These are phyloP conservation scores for Backusella luteola DNA, from an alignment of 192 early-diverging fungal genomes.

Conservation along the genomic window DNA sequence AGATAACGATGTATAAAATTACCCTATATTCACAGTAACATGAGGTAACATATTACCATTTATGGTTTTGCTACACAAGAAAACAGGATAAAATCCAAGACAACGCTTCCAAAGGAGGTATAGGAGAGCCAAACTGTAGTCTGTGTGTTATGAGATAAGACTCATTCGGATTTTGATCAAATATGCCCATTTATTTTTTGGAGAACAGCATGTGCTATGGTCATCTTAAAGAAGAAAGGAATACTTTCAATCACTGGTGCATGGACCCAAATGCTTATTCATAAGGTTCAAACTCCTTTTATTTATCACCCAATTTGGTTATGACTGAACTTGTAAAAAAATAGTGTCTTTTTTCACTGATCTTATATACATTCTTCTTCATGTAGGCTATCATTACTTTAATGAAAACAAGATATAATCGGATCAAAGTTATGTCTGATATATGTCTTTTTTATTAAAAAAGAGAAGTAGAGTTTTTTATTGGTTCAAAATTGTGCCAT, in stretches of 20 bases:
- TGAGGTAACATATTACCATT: neutral
- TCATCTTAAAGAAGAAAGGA: neutral
- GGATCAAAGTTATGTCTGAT: no score
- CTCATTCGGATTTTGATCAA: neutral
- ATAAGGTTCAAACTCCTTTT: conserved; percentile 4
- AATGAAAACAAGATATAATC: no score
- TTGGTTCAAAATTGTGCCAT: no score
- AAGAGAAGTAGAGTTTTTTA: neutral
- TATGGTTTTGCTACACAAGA: neutral
- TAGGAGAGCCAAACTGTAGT: neutral
- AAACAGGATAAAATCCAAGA: neutral
- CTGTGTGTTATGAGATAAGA: neutral
- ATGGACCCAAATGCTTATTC: conserved; percentile 6
- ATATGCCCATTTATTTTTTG: neutral
- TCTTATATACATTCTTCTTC: no score
- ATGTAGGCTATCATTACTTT: no score
- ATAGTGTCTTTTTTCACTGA: no score
- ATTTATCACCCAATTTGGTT: neutral
- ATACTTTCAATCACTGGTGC: neutral
- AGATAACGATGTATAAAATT: neutral
- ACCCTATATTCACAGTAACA: neutral
- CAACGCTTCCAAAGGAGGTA: neutral
- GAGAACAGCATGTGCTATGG: neutral
- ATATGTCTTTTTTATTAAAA: neutral
- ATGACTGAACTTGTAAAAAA: neutral